phyloP scores from a whole-genome alignment of 176 grass and related monocot species.

The Oryza glaberrima region DNA sequence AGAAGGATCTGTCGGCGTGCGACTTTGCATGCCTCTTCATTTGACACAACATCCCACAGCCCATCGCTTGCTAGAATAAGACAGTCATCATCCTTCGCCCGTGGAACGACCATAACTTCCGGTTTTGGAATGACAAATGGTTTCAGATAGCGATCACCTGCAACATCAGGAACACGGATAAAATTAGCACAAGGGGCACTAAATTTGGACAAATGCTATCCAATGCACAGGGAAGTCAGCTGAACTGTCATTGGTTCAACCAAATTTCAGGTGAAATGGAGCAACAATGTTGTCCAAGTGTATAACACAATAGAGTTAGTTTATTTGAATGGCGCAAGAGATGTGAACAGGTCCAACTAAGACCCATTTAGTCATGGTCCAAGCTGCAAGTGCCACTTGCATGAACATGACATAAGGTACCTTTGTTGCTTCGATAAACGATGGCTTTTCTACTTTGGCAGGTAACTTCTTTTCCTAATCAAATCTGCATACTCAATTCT shows the following conservation, averaged over 20 bases:
- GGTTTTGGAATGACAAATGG: conserved; percentile 76
- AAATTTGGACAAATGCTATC: conserved; percentile 41
- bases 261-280: conserved; percentile 47
- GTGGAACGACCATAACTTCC: conserved; percentile 68
- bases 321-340: not conserved
- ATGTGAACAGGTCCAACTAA: conserved; percentile 42
- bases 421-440: conserved; percentile 47
- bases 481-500: conserved; percentile 45
- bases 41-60: conserved; percentile 79
- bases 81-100: conserved; percentile 84
- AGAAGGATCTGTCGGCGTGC: conserved; percentile 68
- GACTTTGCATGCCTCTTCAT: conserved; percentile 83
- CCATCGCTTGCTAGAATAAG: conserved; percentile 86
- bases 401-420: conserved; percentile 49
- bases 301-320: not conserved
- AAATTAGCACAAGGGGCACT: conserved; percentile 23
- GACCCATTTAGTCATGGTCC: conserved; percentile 40
- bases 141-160: conserved; percentile 85
- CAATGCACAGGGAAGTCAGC: conserved; percentile 40
- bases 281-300: conserved; percentile 24
- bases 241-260: conserved; percentile 42
- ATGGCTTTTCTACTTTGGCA: conserved; percentile 44
- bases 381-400: conserved; percentile 43
- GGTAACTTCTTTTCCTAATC: conserved; percentile 45
- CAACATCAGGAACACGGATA: conserved; percentile 14